phyloP scores from a whole-genome alignment of 2,329 filamentous ascomycete species.

The Aureobasidium uvarum region DNA sequence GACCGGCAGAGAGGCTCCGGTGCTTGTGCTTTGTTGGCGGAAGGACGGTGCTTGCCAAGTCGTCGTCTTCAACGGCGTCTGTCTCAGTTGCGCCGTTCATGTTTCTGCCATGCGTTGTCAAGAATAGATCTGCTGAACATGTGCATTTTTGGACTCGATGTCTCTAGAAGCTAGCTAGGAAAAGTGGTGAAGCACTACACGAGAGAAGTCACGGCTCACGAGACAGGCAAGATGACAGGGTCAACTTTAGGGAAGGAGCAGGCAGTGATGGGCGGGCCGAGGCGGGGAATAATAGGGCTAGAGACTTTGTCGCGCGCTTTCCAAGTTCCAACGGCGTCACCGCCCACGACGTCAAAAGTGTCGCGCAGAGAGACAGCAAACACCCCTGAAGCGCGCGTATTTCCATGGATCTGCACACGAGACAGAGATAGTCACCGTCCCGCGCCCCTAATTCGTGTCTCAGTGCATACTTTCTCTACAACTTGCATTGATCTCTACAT shows the following conservation, averaged over 20 bases:
- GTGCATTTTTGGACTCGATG: not conserved
- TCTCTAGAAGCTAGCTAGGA: not conserved
- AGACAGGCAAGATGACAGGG: not conserved
- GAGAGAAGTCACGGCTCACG: not conserved
- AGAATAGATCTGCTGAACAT: not conserved
- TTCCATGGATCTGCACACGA: conserved; percentile 5
- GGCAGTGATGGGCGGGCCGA: conserved; percentile 7
- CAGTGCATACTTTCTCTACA: conserved; percentile 2
- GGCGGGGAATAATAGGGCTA: not conserved
- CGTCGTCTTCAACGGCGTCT: conserved; percentile 20
- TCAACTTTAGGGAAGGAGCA: not conserved
- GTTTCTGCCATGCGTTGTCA: conserved; percentile 18
- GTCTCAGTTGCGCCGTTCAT: conserved; percentile 23
- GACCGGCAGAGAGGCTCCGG: conserved; percentile 13
- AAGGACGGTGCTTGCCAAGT: conserved; percentile 11
- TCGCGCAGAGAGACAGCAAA: conserved; percentile 20
- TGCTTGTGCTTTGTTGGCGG: conserved; percentile 13
- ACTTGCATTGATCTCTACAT: not conserved
- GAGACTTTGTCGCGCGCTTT: conserved; percentile 1
- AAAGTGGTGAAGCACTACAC: not conserved
- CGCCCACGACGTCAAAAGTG: conserved; percentile 24
- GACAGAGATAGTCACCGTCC: not conserved
- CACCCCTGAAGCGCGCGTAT: conserved; percentile 20
- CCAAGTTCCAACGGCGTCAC: not conserved
- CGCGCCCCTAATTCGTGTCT: not conserved